Evolutionary conservation across 345 rosid genomes (phyloP).

Genomic region (Draba incana): DNA sequence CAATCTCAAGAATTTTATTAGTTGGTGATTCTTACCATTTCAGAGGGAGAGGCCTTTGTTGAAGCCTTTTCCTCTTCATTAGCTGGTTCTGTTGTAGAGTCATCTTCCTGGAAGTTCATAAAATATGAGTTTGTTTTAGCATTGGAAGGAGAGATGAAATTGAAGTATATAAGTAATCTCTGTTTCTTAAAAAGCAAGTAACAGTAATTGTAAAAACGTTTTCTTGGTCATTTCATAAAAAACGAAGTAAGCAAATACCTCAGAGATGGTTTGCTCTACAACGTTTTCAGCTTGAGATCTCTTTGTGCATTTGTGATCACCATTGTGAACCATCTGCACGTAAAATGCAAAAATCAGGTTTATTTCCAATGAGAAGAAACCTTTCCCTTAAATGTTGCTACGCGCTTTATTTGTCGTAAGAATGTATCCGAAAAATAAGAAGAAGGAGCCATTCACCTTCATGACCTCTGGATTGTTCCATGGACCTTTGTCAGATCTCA

Average conservation of each 20-base stretch:
- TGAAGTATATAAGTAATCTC: slow-evolving; percentile 6
- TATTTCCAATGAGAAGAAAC: background rate
- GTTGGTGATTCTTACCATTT: slow-evolving; percentile 45
- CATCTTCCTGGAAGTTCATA: slow-evolving; percentile 46
- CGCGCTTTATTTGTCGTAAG: slow-evolving; percentile 1
- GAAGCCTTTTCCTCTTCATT: slow-evolving; percentile 33
- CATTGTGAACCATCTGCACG: slow-evolving; percentile 72
- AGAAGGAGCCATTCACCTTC: slow-evolving; percentile 51
- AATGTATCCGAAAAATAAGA: background rate
- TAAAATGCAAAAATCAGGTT: slow-evolving; percentile 13
- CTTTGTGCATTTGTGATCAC: slow-evolving; percentile 67
- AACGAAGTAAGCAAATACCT: slow-evolving; percentile 47
- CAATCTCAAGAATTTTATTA: slow-evolving; percentile 2
- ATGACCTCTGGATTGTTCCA: slow-evolving; percentile 78
- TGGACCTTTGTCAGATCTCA: slow-evolving; percentile 95
- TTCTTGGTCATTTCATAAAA: too few relatives aligned
- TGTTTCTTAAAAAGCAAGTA: too few relatives aligned
- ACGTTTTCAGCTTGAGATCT: slow-evolving; percentile 33
- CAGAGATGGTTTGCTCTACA: slow-evolving; percentile 55
- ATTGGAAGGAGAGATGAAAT: background rate
- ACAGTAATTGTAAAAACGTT: too few relatives aligned
- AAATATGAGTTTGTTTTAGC: slow-evolving; percentile 20
- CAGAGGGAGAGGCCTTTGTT: slow-evolving; percentile 41
- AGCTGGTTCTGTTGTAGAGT: slow-evolving; percentile 44
- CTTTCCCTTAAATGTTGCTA: background rate